Percentiles rank a stretch among this genome's conserved stretches.
Evolutionary conservation across 345 rosid genomes (phyloP).

Genomic region (Eucalyptus cloeziana): DNA sequence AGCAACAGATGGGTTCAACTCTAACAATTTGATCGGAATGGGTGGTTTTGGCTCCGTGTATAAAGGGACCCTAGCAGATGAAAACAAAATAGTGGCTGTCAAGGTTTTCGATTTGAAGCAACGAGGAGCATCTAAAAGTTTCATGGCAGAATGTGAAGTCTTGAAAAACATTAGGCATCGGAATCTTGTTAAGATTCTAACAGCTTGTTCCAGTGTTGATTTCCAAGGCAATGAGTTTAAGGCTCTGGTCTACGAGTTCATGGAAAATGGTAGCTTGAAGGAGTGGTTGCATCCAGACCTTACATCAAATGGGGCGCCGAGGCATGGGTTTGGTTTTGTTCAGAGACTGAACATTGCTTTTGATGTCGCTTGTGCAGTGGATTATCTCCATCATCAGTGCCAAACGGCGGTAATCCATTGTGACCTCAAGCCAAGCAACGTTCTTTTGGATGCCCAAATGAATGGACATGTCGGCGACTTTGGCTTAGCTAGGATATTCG

Average conservation of each 20-base stretch:
- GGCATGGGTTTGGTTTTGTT: neutral
- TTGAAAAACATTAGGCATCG: neutral
- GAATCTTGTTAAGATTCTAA: neutral
- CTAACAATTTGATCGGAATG: neutral
- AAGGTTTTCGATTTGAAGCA: neutral
- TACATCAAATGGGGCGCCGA: neutral
- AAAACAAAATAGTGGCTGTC: neutral
- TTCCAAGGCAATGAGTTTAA: constrained; percentile 4
- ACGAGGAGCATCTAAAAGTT: neutral
- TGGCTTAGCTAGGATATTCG: neutral
- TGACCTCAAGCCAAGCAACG: constrained; percentile 8
- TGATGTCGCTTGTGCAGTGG: neutral
- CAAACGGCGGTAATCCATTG: neutral
- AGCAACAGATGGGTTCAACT: constrained; percentile 1
- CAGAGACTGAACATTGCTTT: neutral
- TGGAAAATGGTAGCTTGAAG: constrained; percentile 6
- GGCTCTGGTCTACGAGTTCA: constrained; percentile 1
- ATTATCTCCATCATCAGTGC: constrained; percentile 5
- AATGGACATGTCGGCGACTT: neutral
- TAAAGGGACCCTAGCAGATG: neutral
- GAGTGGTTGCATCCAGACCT: neutral
- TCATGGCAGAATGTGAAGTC: neutral
- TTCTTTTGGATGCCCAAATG: constrained; percentile 2
- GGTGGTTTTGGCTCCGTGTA: constrained; percentile 1
- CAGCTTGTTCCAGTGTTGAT: neutral